Evolutionary conservation across 345 rosid species (phyloP), one percentile per base, ranked within the genome.

Genomic region (Arabis alpina): DNA sequence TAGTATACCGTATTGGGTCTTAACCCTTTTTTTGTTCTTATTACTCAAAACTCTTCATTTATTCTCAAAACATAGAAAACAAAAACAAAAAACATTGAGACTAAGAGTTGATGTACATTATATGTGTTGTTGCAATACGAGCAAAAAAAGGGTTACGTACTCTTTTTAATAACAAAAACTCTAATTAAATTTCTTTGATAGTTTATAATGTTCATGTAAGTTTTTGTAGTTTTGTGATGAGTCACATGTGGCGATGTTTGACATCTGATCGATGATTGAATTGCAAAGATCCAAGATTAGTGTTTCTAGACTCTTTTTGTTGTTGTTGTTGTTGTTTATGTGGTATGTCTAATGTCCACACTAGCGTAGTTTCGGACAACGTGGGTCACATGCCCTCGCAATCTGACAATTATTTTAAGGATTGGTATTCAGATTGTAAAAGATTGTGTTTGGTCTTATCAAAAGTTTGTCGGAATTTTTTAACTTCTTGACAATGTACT

Each of bases 341-440:
- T 66, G 72, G 66, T 57, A 54, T 73, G 72, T 66, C 48, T 52
- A 4, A 49, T 73, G 77, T 73, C 72, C 72, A 73, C 77, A 50
- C 36, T 73, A 19, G 54, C 72, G 47, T 61, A 73, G 72, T 73
- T 73, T 73, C 61, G 67, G 77, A 66, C 77, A 73, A 58, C 66
- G 77, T 73, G 77, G 77, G 72, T 50, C 72, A 73, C 77, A 73
- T 73, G 72, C 77, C 77, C 61, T 73, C 72, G 23, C 72, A 65
- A 73, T 65, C 77, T 66, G 54, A 66, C 66, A 19, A 58, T 32
- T 66, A 41, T 65, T 66, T 66, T 58, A 43, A 66, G 67, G 71
- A 42, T 66, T 10, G 70, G 15, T 39, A 58, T 24, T 36, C 32
- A 23, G 66, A 50, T 41, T 34, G 72, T 49, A 49, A 36, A 5